A percentile compares a stretch with the other conserved stretches of the same genome.
Conservation (phyloP, 176 grass and related monocot genomes). For the Urochloa ruziziensis region DNA sequence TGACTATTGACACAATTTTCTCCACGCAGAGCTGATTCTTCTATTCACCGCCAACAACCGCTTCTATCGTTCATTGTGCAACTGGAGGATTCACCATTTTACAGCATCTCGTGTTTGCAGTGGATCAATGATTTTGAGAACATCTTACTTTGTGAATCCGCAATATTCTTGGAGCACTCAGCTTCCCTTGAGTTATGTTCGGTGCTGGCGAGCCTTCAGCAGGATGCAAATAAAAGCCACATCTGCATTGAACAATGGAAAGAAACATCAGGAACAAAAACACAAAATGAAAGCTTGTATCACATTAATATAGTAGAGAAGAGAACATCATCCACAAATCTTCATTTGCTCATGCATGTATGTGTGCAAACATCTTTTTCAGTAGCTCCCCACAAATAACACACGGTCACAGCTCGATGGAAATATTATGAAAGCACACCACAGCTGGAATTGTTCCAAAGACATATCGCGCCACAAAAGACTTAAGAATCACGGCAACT, state of each 20-base stretch:
- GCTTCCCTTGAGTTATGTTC: constrained; percentile 84
- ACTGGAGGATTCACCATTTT: background rate
- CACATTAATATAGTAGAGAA: background rate
- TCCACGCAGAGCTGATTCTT: background rate
- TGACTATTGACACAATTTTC: background rate
- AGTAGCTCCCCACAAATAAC: background rate
- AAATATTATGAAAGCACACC: background rate
- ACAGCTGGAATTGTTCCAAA: background rate
- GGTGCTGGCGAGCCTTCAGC: constrained; percentile 82
- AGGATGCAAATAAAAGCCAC: constrained; percentile 92
- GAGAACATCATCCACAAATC: background rate
- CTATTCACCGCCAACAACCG: background rate
- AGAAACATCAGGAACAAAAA: constrained; percentile 10
- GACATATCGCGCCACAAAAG: background rate
- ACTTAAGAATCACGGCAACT: background rate
- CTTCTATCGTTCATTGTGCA: background rate
- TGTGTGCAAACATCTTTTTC: background rate
- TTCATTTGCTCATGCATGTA: background rate
- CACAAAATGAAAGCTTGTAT: background rate
- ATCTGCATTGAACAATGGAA: constrained; percentile 54
- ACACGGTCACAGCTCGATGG: background rate
- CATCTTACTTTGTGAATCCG: constrained; percentile 92
- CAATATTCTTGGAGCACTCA: constrained; percentile 90
- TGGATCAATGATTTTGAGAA: constrained; percentile 18
- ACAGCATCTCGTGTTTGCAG: background rate